Base-by-base conservation (phyloP, 1,284 basidiomycete genomes). In the Leccinum variabile region DNA sequence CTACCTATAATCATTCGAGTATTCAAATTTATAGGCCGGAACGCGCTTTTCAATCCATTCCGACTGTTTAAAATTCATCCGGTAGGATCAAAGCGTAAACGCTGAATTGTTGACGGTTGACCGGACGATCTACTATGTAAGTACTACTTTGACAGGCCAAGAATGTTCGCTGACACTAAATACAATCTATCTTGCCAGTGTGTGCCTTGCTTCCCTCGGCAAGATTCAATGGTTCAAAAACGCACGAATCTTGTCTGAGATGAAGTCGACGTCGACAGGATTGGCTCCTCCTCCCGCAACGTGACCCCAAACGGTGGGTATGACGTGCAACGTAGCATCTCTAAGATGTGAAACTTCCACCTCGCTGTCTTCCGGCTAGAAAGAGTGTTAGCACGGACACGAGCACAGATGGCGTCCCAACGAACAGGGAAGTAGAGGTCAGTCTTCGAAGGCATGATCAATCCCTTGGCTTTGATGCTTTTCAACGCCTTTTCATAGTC, bases 401-500 rank as follows among this genome's bases (percentile, higher is more conserved):
- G 22, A 25, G 22, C 22, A 25, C 16, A 32, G 14, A 11, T 28
- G 25, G 13, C 14, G 28, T 32, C 11, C 18, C 32, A 28, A 66
- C 74, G 52, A 57, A 75, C 73, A 16, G 72, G 74, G 58, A 77
- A 76, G 61, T 75, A 76, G n/a, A 77, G 65, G 58, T 77, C 76
- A 4, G 76, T 76, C 62, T 70, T 75, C 32, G 66, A 69, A 30
- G 75, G 75, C 74, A 77, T 76, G 46, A 77, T 70, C 14, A 76
- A 62, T 28, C 54, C 75, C 49, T 70, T 72, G 2, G 69, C 74
- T 52, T 71, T 71, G 52, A 76, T 76, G 22, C 61, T 65, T 56
- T 66, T 68, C 63, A 77, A 56, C 7, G 72, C 69, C 33, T 70
- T 67, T 58, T 70, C 72, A 14, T 69, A 73, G 59, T 76, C 64